Base-by-base conservation (phyloP, 164 flowering plant genomes). In the Cinnamomum micranthum region DNA sequence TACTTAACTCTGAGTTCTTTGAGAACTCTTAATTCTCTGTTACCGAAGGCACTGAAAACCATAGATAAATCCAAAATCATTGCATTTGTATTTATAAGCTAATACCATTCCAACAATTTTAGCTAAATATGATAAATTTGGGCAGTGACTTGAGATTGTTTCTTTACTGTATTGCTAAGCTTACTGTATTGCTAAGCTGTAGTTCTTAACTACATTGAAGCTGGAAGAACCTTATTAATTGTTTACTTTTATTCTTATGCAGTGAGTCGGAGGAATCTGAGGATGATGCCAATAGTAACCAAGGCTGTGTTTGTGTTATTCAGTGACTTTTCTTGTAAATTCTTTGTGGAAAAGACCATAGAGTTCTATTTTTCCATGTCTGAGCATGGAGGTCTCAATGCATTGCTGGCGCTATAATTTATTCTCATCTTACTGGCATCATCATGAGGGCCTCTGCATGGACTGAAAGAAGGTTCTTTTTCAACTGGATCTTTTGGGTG, bases 221-320 rank as follows among this genome's bases (percentile, higher is more conserved):
- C 17, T 28, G 50, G 41, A 27, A 19, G 47, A 31, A 4, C 41
- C 50, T 17, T 12, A 14, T 67, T 67, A 28, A 25, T 41, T 31
- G 28, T 67, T 15, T 27, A 15, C 12, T 67, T 25, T 67, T 25
- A 27, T 77, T 68, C 66, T 41, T 33, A 5, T 25, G 70, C 86
- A 91, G 95, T 72, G 92, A 91, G 71, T 75, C 78, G 22, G 92
- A 81, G 35, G 86, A 87, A 27, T 77, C 75, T 0, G 88, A 82
- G 68, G 65, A 75, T 50, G 92, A 83, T 59, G 80, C 69, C 14
- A 85, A 82, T 52, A 64, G 73, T 52, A 71, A 50, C 47, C 81
- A 83, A 69, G 77, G 87, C 63, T 88, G 95, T 75, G 73, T 83
- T 58, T 89, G 95, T 74, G 77, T 76, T 27, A 89, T 91, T 82